Evolutionary conservation across 768 basidiomycete species (phyloP).

Genomic region (Asterophora lycoperdoides): DNA sequence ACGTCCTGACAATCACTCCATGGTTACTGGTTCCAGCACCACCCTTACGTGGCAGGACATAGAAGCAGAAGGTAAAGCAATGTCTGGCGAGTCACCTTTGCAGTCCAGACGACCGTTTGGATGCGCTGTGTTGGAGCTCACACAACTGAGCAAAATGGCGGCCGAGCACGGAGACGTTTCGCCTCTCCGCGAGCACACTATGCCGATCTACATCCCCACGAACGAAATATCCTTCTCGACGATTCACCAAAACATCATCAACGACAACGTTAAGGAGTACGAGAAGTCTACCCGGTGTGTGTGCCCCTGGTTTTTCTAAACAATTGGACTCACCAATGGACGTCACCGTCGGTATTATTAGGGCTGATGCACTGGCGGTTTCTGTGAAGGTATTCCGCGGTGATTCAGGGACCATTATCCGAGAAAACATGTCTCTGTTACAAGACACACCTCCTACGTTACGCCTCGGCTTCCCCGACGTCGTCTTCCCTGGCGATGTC

Average conservation of each 20-base stretch:
- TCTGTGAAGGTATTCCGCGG: conserved; percentile 86
- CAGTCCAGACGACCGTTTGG: conserved; percentile 87
- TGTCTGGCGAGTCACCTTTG: conserved; percentile 30
- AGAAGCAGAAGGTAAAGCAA: conserved; percentile 12
- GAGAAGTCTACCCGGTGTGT: conserved; percentile 77
- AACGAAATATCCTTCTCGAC: conserved; percentile 87
- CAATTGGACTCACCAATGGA: conserved; percentile 1
- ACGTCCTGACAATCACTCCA: conserved; percentile 25
- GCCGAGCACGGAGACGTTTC: conserved; percentile 61
- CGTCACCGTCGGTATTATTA: conserved; percentile 26
- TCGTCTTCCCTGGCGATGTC: conserved; percentile 88
- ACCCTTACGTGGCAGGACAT: conserved; percentile 18
- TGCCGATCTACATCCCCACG: conserved; percentile 83
- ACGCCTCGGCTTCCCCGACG: conserved; percentile 92
- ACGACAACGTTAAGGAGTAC: conserved; percentile 69
- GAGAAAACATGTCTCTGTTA: conserved; percentile 80
- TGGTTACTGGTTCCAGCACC: conserved; percentile 8
- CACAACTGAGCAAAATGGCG: conserved; percentile 65
- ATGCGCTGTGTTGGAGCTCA: conserved; percentile 89
- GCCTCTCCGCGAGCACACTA: conserved; percentile 67
- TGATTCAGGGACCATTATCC: conserved; percentile 66
- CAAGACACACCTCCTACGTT: conserved; percentile 78
- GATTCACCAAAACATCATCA: conserved; percentile 93
- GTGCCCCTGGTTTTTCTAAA: neutral
- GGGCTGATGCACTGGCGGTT: conserved; percentile 84